Percentiles rank a stretch among this genome's conserved stretches.
Evolutionary conservation across 2,329 filamentous ascomycete genomes (phyloP).

Genomic region (Aspergillus sp.): DNA sequence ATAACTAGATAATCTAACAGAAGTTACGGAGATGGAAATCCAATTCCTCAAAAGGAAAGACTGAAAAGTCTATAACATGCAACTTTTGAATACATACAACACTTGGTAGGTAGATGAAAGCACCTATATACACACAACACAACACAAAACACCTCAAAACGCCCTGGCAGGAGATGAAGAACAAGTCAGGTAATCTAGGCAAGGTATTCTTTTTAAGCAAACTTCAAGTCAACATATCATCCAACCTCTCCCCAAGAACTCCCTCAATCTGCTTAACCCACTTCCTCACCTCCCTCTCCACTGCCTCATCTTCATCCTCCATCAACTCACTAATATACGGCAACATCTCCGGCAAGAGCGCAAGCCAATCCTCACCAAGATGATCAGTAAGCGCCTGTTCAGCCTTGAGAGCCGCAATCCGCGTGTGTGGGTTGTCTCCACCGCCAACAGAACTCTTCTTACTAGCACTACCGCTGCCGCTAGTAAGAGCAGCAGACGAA

Average conservation of each 20-base stretch:
- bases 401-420: constrained; percentile 78
- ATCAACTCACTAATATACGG: constrained; percentile 93
- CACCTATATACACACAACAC: background rate
- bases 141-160: background rate
- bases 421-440: constrained; percentile 65
- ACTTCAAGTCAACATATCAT: constrained; percentile 78
- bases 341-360: constrained; percentile 89
- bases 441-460: constrained; percentile 27
- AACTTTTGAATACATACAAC: background rate
- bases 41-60: background rate
- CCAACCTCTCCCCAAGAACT: constrained; percentile 84
- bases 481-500: constrained; percentile 40
- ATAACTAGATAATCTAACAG: background rate
- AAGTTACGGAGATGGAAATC: background rate
- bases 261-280: constrained; percentile 92
- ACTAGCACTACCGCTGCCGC: too few species aligned
- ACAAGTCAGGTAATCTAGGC: background rate
- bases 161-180: background rate
- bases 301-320: constrained; percentile 92
- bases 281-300: constrained; percentile 82
- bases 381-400: constrained; percentile 77
- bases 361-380: constrained; percentile 90
- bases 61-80: background rate
- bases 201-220: too few species aligned
- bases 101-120: background rate